phyloP scores from a whole-genome alignment of 176 grass and related monocot species.

The Chrysopogon serrulatus region DNA sequence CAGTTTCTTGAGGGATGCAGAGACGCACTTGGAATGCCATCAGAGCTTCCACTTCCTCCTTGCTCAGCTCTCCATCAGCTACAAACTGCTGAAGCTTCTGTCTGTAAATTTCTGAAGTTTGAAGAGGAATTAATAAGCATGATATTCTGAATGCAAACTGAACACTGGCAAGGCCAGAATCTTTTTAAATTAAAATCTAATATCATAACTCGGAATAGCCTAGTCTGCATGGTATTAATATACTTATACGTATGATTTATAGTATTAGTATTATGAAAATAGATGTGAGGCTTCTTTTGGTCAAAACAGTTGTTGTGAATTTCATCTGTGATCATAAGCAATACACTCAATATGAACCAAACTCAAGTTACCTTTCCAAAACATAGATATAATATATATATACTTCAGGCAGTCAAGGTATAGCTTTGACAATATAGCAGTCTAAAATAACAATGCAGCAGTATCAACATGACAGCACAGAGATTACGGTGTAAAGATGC shows the following conservation, averaged over 20 bases:
- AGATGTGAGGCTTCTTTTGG: neutral
- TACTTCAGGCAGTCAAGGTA: neutral
- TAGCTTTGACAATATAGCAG: neutral
- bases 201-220: neutral
- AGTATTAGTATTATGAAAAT: neutral
- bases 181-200: neutral
- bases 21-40: slow-evolving; percentile 85
- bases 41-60: slow-evolving; percentile 79
- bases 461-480: neutral
- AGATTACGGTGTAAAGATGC: neutral
- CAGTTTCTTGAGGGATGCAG: slow-evolving; percentile 85
- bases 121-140: slow-evolving; percentile 26
- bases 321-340: neutral
- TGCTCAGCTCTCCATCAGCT: slow-evolving; percentile 74
- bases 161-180: neutral
- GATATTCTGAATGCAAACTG: slow-evolving; percentile 22
- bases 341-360: slow-evolving; percentile 5
- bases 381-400: neutral
- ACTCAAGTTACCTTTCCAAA: slow-evolving; percentile 1
- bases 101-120: slow-evolving; percentile 88
- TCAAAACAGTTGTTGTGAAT: neutral
- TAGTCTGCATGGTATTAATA: neutral
- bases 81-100: slow-evolving; percentile 97
- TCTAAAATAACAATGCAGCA: neutral
- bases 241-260: neutral